Conservation (phyloP, 1,284 basidiomycete species). For the Leccinum discolor region DNA sequence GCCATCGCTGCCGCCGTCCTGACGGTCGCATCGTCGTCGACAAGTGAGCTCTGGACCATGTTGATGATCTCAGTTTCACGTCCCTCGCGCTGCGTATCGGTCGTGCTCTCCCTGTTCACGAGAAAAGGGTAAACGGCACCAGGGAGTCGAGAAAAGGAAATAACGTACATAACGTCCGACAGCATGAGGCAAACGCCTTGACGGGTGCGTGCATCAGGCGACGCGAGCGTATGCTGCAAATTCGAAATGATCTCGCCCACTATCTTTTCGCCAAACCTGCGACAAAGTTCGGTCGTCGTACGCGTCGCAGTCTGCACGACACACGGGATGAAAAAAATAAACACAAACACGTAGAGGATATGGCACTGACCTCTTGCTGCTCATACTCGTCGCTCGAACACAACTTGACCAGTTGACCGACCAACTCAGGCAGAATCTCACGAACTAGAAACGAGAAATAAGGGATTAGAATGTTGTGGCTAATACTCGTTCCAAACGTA, state of each 20-base stretch:
- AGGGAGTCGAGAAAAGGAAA: not conserved
- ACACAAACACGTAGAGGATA: not conserved
- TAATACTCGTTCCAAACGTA: conserved; percentile 23
- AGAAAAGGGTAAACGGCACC: not conserved
- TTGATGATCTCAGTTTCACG: conserved; percentile 91
- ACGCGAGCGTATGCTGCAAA: conserved; percentile 70
- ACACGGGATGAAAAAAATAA: not conserved
- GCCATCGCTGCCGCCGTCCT: conserved; percentile 91
- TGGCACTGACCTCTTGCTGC: conserved; percentile 83
- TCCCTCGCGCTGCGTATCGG: conserved; percentile 84
- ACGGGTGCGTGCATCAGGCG: conserved; percentile 74
- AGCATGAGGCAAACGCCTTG: conserved; percentile 91
- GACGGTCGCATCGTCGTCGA: conserved; percentile 89
- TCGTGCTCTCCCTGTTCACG: conserved; percentile 72
- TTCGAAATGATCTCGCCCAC: conserved; percentile 84
- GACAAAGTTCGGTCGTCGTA: conserved; percentile 87
- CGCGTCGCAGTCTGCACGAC: conserved; percentile 74
- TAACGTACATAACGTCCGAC: conserved; percentile 81
- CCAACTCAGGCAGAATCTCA: conserved; percentile 89
- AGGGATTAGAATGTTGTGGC: not conserved
- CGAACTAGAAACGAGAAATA: conserved; percentile 56
- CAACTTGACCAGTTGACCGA: conserved; percentile 74
- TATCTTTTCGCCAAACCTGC: conserved; percentile 95
- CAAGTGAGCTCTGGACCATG: conserved; percentile 83
- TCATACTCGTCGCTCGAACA: conserved; percentile 83